Evolutionary conservation across 2,329 filamentous ascomycete species (phyloP), one percentile per base, ranked within the genome.

Genomic region (Mariannaea elegans): DNA sequence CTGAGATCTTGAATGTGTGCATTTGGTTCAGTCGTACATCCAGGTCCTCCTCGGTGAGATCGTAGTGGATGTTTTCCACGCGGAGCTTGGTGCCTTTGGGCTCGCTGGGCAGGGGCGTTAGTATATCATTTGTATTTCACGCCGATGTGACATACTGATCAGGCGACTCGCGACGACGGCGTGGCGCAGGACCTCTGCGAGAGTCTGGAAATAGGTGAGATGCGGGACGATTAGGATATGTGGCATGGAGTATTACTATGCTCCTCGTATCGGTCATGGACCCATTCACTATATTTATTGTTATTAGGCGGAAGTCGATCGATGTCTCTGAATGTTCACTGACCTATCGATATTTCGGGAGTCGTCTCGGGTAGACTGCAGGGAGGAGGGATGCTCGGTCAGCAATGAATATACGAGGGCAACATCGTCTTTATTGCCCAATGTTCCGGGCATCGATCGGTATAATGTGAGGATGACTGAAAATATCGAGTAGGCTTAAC

Each of bases 61-160:
- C 94, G 76, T 97, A 97, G 76, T 97, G 94, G 58, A 97, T 81
- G 74, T 97, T 97, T 62, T 96, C 92, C 62, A 97, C 90, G 65
- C 90, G 89, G 66, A 97, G 77, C 77, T 92, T 94, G 44, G 88
- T 82, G 67, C 89, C 88, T 56, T 79, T 78, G 27, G 79, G 72
- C 32, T 85, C 82, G 71, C 86, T 86, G 65, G 31, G 44, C 23
- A 14, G 19, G 12, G 54, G 32, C 65, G 64, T 57, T 21, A 44
- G 65, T 24, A 62, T 19, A 68, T 63, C 18, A 42, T 21, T 34
- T 7, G 27, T 19, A 16, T 24, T 7, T 9, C 18, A 29, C 3
- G 19, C 23, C n/a, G 18, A 14, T 27, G 13, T 32, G 21, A 27
- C 70, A 53, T 73, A 78, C 77, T 63, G 70, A 59, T 78, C 78